Conservation (phyloP, 257 asterid species). For the Paraleonurus japonicus region DNA sequence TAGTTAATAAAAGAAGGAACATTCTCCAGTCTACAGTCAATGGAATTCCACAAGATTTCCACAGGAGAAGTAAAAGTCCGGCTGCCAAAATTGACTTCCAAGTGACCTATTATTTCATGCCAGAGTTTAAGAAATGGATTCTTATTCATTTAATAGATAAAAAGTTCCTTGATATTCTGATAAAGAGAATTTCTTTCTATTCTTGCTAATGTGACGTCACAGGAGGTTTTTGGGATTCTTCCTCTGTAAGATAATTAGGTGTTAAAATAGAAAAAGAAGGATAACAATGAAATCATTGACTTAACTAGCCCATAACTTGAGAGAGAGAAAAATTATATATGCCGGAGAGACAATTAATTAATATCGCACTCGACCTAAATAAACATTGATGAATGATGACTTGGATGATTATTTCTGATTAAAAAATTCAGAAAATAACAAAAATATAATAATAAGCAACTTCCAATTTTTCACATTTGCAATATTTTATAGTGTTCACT, state of each 20-base stretch:
- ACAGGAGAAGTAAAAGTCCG: background rate
- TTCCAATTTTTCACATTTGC: background rate
- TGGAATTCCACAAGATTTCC: background rate
- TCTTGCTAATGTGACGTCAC: background rate
- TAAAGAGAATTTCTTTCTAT: background rate
- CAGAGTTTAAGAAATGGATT: background rate
- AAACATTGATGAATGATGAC: background rate
- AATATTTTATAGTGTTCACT: slow-evolving; percentile 23
- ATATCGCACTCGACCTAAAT: slow-evolving; percentile 2
- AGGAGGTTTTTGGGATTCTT: background rate
- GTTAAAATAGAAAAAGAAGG: background rate
- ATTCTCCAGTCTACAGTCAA: background rate
- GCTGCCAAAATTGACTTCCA: background rate
- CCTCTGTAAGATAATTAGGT: background rate
- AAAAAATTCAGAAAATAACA: slow-evolving; percentile 1
- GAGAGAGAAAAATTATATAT: background rate
- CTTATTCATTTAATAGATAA: background rate
- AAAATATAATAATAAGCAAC: background rate
- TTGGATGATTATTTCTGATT: background rate
- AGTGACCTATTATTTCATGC: background rate
- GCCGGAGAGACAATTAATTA: background rate
- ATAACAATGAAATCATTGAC: background rate
- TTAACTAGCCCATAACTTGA: background rate
- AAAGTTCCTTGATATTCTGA: background rate
- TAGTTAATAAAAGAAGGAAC: background rate